Base-by-base conservation (phyloP, 345 rosid genomes). In the Acer campestre region DNA sequence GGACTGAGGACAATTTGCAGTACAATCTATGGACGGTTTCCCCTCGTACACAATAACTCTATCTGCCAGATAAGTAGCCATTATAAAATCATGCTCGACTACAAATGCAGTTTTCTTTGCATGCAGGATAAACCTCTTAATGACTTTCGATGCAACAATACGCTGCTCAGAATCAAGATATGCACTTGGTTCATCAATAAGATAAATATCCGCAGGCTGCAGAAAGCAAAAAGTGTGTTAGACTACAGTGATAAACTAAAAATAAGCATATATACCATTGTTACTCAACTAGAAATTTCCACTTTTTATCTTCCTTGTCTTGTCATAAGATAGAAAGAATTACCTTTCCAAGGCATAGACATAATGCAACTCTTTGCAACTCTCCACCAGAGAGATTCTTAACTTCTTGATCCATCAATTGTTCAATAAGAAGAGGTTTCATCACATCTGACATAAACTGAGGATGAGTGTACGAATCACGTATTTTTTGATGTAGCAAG, bases 131-230 rank as follows among this genome's bases (percentile, higher is more conserved):
- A 94, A 97, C 84, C 98, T 87, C 90, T 97, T 93, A 23, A 94
- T 97, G 85, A 97, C 99, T 89, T 94, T 94, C 29, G 98, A 93
- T 72, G 99, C 99, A 82, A 93, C 92, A 35, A 94, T 94, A 84
- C 98, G 98, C 86, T 94, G 99, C 94, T 97, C 99, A 2, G 99
- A 97, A 73, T 97, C 99, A 29, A 97, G 95, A 89, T 97, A 93
- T 12, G 99, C 98, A 89, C 97, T 94, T 17, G 98, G 99, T 83
- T 97, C 99, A 84, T 97, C 99, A 38, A 97, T 97, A 77, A 97
- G 85, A 83, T 97, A 97, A 73, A 97, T 94, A 75, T 97, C 99
- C 10, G 99, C 99, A 2, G 98, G 98, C 99, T 96, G 97, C 85
- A 87, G 51, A 75, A 78, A 71, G 67, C 49, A 63, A 74, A 48